A percentile compares a stretch with the other conserved stretches of the same genome.
Conservation (phyloP, 2,329 filamentous ascomycete genomes). For the Dactylellina leptospora region DNA sequence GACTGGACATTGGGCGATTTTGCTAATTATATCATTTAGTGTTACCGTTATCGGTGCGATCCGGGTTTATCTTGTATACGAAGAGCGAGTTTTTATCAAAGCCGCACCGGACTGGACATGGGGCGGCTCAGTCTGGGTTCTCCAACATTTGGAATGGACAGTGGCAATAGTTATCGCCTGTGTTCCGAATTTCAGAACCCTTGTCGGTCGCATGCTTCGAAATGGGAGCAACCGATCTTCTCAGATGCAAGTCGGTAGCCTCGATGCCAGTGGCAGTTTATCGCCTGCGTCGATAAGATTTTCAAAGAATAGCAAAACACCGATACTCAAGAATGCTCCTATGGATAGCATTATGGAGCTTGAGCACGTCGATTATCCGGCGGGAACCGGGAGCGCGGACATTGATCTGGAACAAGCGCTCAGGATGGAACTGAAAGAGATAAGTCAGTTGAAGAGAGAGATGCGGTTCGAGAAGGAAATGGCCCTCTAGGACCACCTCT, state of each 20-base stretch:
- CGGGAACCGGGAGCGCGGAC: slow-evolving; percentile 45
- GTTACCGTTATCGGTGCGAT: slow-evolving; percentile 49
- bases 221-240: slow-evolving; percentile 9
- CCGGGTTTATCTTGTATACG: slow-evolving; percentile 47
- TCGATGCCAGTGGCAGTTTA: slow-evolving; percentile 41
- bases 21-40: slow-evolving; percentile 7
- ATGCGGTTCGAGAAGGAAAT: slow-evolving; percentile 33
- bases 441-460: slow-evolving; percentile 40
- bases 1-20: not conserved
- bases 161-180: slow-evolving; percentile 47
- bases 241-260: slow-evolving; percentile 21
- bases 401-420: slow-evolving; percentile 49
- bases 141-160: slow-evolving; percentile 50
- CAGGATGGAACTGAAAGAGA: slow-evolving; percentile 45
- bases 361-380: slow-evolving; percentile 49
- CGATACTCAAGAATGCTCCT: slow-evolving; percentile 43
- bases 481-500: not conserved
- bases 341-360: slow-evolving; percentile 52
- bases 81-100: slow-evolving; percentile 50
- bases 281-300: slow-evolving; percentile 49
- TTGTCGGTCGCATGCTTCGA: slow-evolving; percentile 38
- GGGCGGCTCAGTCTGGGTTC: slow-evolving; percentile 49
- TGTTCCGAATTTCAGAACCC: slow-evolving; percentile 44
- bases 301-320: slow-evolving; percentile 51
- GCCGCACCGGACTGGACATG: slow-evolving; percentile 47